Conservation (phyloP, 768 basidiomycete species). For the Dentipellis fragilis region DNA sequence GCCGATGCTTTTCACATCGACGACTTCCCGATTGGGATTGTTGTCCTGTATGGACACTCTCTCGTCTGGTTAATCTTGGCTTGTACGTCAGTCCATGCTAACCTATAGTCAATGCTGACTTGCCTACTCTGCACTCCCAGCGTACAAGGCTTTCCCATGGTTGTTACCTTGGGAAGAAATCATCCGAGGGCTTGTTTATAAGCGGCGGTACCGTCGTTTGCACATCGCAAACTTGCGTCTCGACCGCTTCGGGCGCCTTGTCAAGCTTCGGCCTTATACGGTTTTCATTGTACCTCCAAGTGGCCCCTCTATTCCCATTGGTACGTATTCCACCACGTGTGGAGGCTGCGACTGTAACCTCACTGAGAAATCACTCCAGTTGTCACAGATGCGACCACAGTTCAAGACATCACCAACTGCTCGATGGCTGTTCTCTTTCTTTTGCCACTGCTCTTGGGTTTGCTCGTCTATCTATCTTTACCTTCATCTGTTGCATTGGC, state of each 20-base stretch:
- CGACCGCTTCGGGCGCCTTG: background rate
- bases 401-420: background rate
- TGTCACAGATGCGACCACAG: background rate
- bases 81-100: background rate
- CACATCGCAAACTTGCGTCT: background rate
- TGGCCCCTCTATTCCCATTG: background rate
- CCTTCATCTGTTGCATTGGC: background rate
- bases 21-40: background rate
- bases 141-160: background rate
- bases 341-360: background rate
- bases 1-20: background rate
- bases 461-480: background rate
- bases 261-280: background rate
- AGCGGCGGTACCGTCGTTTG: background rate
- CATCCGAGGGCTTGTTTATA: background rate
- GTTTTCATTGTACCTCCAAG: background rate
- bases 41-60: background rate
- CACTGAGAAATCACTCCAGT: background rate
- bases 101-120: background rate
- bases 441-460: background rate
- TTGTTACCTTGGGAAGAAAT: background rate
- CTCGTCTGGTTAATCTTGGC: background rate
- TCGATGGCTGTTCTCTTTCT: too few species aligned
- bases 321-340: background rate
- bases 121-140: background rate